Conservation (phyloP, 2,329 filamentous ascomycete genomes). For the Sclerotinia minor region DNA sequence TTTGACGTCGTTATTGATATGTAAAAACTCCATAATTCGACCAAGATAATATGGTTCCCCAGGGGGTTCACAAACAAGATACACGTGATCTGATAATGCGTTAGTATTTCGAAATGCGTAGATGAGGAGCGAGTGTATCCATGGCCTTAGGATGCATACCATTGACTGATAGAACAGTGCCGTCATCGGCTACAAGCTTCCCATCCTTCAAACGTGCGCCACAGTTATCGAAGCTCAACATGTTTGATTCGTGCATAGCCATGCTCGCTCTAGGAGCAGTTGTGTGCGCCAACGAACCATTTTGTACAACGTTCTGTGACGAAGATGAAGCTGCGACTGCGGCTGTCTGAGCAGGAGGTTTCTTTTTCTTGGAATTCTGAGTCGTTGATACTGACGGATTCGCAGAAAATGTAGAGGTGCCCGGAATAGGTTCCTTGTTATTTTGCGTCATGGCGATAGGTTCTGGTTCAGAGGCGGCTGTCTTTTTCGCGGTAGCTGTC, state of each 20-base stretch:
- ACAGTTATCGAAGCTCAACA: constrained; percentile 82
- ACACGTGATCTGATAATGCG: constrained; percentile 69
- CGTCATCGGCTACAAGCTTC: constrained; percentile 85
- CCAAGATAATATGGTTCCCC: constrained; percentile 97
- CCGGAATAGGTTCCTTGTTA: constrained; percentile 53
- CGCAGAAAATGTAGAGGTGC: constrained; percentile 59
- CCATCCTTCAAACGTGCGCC: constrained; percentile 70
- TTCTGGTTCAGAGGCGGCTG: constrained; percentile 38
- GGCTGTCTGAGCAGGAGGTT: constrained; percentile 54
- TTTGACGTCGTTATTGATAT: constrained; percentile 70
- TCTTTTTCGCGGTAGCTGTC: constrained; percentile 45
- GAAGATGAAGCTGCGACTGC: constrained; percentile 27
- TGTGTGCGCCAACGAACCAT: constrained; percentile 23
- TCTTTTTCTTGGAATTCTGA: constrained; percentile 75
- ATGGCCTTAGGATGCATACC: constrained; percentile 59
- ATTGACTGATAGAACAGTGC: constrained; percentile 78
- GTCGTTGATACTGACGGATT: constrained; percentile 44
- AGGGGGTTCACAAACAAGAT: constrained; percentile 94
- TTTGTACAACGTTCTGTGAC: constrained; percentile 22
- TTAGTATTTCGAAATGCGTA: constrained; percentile 28
- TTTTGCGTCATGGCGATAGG: constrained; percentile 36
- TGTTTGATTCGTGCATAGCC: constrained; percentile 65
- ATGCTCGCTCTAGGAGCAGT: constrained; percentile 31
- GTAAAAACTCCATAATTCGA: constrained; percentile 97
- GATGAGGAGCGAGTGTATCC: not conserved